Base-by-base conservation (phyloP, 345 rosid species). In the Pseudoturritis turrita region DNA sequence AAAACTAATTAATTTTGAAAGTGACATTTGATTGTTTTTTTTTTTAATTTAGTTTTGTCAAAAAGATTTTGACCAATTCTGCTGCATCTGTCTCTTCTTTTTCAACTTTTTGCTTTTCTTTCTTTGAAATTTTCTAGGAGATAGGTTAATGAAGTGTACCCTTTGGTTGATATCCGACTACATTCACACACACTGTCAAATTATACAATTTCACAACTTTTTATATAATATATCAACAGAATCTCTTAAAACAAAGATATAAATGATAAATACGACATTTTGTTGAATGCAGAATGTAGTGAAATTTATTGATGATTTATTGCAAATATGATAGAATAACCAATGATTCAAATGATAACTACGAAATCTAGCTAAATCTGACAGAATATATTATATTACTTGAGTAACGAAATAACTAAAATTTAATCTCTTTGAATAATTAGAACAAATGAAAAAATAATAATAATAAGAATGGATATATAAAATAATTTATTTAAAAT, bases 31-130 rank as follows among this genome's bases (percentile, higher is more conserved):
- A 26, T 55, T 61, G 22, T 39, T 55, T 70, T 62, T 55, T 37
- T 21, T 1, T 28, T 44, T 44, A 37, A 28, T 28, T 45, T 53
- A 19, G 14, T 54, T 76, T 63, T 70, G 70, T 63, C 71, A 55
- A 63, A 63, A 75, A 7, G 51, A 29, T 56, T 29, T 76, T 70
- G 79, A 76, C 79, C 55, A 70, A 55, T 62, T 76, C 75, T 75
- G 65, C 74, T 35, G 39, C 69, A 43, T 25, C 17, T 75, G 60
- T 75, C 75, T 69, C 71, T 46, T 44, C 64, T 15, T 69, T 76
- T 69, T 26, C 66, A 55, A 70, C 66, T 54, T 70, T 76, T 56
- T 75, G 64, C 62, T 51, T 54, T 72, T 47, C 8, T 25, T 47
- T 66, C 36, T 31, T 73, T 69, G 65, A 37, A 53, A 0, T 45